phyloP scores from a whole-genome alignment of 2,329 filamentous ascomycete genomes.

The Dactylellina leptospora region DNA sequence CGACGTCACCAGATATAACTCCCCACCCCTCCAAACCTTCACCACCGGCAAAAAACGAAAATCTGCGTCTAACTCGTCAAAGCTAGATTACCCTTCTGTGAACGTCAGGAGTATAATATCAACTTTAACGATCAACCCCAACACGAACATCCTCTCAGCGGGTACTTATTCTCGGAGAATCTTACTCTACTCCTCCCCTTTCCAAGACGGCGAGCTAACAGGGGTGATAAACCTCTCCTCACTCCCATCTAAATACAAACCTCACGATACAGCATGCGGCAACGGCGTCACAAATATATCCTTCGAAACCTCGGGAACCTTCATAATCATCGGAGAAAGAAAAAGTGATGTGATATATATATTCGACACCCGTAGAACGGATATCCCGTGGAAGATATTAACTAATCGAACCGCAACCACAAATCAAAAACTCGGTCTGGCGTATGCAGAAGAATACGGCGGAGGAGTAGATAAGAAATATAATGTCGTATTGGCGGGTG shows the following conservation, averaged over 20 bases:
- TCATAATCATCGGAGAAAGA: conserved; percentile 64
- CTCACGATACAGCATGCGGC: too few relatives aligned
- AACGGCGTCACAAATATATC: conserved; percentile 62
- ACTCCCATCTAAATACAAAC: conserved; percentile 17
- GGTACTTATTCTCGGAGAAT: conserved; percentile 63
- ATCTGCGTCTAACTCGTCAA: neutral
- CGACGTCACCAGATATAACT: conserved; percentile 60
- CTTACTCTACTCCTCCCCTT: conserved; percentile 61
- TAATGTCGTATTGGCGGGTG: conserved; percentile 64
- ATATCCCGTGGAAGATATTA: neutral
- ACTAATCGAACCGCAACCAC: conserved; percentile 57
- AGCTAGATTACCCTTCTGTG: neutral
- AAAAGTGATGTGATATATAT: conserved; percentile 63
- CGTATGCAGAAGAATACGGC: conserved; percentile 57
- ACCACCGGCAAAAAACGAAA: conserved; percentile 58
- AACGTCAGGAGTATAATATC: conserved; percentile 63
- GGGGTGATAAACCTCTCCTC: conserved; percentile 60
- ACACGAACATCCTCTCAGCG: conserved; percentile 61
- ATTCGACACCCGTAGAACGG: conserved; percentile 62
- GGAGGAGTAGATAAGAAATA: conserved; percentile 21
- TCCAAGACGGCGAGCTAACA: conserved; percentile 60
- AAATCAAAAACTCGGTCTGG: conserved; percentile 63
- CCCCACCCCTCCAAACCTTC: conserved; percentile 59
- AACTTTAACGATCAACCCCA: conserved; percentile 59
- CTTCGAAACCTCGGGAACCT: conserved; percentile 64